These are phyloP conservation scores for Malus orientalis DNA, from an alignment of 306 rosid species.

Conservation along the genomic window DNA sequence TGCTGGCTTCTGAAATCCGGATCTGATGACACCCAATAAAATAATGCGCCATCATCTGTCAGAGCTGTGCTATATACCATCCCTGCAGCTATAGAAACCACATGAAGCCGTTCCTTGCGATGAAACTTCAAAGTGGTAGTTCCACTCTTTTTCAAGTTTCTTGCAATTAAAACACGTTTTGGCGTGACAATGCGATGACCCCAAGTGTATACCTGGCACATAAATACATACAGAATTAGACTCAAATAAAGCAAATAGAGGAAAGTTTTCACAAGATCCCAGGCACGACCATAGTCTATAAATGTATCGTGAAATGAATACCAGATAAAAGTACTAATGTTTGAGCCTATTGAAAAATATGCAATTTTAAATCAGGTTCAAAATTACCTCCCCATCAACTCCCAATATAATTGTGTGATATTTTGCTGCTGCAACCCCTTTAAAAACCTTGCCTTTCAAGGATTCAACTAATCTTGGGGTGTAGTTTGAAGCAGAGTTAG, in stretches of 20 bases:
- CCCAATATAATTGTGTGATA: slow-evolving; percentile 87
- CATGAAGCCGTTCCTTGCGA: slow-evolving; percentile 65
- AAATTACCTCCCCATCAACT: slow-evolving; percentile 88
- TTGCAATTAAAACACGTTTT: slow-evolving; percentile 68
- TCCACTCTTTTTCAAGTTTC: slow-evolving; percentile 87
- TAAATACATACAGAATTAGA: background rate
- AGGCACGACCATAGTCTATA: background rate
- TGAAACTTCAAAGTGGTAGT: slow-evolving; percentile 74
- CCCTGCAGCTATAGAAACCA: slow-evolving; percentile 75
- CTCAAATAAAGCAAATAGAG: background rate
- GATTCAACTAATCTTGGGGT: slow-evolving; percentile 84
- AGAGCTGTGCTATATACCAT: slow-evolving; percentile 77
- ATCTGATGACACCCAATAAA: slow-evolving; percentile 89
- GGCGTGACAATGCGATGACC: slow-evolving; percentile 95
- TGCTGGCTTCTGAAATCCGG: slow-evolving; percentile 85
- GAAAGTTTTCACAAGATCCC: background rate
- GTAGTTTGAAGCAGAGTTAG: slow-evolving; percentile 94
- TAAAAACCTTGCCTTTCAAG: slow-evolving; percentile 79
- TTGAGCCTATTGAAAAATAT: background rate
- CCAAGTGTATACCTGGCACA: slow-evolving; percentile 88
- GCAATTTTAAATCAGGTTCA: background rate
- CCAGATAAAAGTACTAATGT: background rate
- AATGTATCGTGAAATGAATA: background rate
- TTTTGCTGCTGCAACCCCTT: slow-evolving; percentile 73
- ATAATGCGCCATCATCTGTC: slow-evolving; percentile 83